Conservation (phyloP, 495 filamentous ascomycete genomes). For the Saxispiralis lemnorum region DNA sequence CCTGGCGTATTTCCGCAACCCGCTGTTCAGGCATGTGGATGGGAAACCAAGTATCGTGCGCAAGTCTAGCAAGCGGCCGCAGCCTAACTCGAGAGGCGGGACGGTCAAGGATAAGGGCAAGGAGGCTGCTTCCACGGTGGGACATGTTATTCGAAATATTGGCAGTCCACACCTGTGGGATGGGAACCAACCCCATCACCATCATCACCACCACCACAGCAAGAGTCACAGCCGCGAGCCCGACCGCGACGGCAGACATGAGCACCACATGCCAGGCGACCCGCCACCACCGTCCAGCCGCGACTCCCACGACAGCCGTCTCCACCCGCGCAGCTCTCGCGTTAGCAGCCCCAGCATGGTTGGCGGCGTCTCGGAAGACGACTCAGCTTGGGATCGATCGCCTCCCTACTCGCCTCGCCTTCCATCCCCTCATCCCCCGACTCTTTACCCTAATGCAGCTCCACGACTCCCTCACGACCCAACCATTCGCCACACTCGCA, state of each 20-base stretch:
- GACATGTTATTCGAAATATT: conserved; percentile 14
- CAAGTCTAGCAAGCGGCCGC: conserved; percentile 9
- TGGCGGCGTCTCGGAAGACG: conserved; percentile 2
- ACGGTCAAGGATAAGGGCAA: conserved; percentile 21
- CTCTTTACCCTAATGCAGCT: background rate
- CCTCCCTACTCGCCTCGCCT: background rate
- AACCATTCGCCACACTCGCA: conserved; percentile 16
- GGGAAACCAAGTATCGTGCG: conserved; percentile 20
- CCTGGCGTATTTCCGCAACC: conserved; percentile 25
- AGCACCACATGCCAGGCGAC: conserved; percentile 10
- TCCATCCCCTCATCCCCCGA: background rate
- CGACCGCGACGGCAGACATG: conserved; percentile 4
- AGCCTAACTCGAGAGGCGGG: conserved; percentile 8
- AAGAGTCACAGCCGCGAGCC: conserved; percentile 9
- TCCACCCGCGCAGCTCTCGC: conserved; percentile 1
- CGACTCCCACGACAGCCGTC: background rate
- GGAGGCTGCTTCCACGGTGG: conserved; percentile 16
- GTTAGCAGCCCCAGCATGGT: conserved; percentile 1
- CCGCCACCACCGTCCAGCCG: background rate
- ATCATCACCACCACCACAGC: background rate
- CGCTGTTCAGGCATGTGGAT: conserved; percentile 22
- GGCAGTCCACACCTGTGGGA: conserved; percentile 17
- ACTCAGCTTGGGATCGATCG: background rate
- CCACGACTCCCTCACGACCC: background rate
- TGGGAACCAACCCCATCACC: background rate